These are phyloP conservation scores for Pholiota microspora DNA, from an alignment of 768 basidiomycete species.

Conservation along the genomic window DNA sequence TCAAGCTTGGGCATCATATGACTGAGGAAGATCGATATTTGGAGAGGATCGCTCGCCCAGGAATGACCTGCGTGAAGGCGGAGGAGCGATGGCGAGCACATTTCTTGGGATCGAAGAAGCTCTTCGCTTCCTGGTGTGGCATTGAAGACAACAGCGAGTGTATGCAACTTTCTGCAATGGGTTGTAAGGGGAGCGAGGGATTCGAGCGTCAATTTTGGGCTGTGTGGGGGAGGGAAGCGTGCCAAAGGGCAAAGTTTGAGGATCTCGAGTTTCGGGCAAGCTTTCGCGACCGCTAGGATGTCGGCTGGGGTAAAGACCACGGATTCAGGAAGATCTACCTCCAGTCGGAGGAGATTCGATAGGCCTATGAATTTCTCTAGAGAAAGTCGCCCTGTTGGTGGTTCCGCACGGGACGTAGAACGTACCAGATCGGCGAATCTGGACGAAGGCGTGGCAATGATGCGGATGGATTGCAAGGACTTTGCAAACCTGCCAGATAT, in stretches of 20 bases:
- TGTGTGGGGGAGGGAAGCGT: conserved; percentile 53
- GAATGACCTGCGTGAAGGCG: conserved; percentile 79
- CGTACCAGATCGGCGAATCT: conserved; percentile 81
- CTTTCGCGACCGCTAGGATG: conserved; percentile 52
- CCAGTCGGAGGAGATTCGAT: conserved; percentile 56
- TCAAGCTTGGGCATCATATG: conserved; percentile 75
- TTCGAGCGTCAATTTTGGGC: conserved; percentile 59
- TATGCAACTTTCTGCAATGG: conserved; percentile 60
- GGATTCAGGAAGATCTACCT: conserved; percentile 79
- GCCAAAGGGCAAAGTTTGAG: conserved; percentile 66
- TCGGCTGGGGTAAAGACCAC: conserved; percentile 63
- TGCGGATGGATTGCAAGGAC: conserved; percentile 57
- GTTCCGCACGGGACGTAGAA: conserved; percentile 66
- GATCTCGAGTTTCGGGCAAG: conserved; percentile 69
- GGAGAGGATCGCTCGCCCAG: conserved; percentile 66
- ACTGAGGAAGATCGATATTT: conserved; percentile 69
- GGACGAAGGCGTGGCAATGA: conserved; percentile 66
- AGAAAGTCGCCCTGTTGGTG: conserved; percentile 57
- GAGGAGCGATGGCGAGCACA: conserved; percentile 63
- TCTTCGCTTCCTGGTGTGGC: conserved; percentile 46
- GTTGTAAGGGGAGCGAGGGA: conserved; percentile 57
- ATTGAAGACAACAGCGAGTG: conserved; percentile 64
- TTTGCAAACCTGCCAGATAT: conserved; percentile 62
- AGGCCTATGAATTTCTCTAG: conserved; percentile 57
- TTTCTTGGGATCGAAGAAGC: conserved; percentile 41